Evolutionary conservation across 78 protist species (phyloP).

Genomic region (Dictyostelium firmibasis): DNA sequence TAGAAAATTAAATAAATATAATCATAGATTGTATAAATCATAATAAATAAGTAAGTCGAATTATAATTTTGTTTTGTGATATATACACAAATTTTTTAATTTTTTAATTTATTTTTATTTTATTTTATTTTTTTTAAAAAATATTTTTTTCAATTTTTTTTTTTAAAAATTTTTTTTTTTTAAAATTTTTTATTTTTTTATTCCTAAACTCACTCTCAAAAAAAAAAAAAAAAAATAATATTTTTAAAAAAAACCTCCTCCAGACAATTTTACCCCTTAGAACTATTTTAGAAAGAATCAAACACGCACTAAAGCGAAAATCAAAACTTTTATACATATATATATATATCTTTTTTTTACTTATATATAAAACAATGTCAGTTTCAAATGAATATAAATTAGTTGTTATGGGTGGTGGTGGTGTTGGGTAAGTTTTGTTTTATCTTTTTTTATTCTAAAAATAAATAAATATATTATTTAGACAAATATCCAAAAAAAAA

Average conservation of each 20-base stretch:
- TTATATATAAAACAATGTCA: not conserved
- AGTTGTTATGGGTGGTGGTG: conserved; percentile 94
- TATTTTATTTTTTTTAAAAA: not conserved
- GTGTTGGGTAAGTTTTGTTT: conserved; percentile 84
- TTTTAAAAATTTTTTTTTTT: not conserved
- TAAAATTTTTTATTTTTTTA: not conserved
- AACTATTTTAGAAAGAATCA: not conserved
- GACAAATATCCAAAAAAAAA: not conserved
- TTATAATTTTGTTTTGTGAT: not conserved
- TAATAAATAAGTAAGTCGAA: not conserved
- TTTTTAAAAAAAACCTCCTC: not conserved
- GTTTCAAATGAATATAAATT: conserved; percentile 81
- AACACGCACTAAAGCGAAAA: not conserved
- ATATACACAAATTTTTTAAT: too few relatives aligned
- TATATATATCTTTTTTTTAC: not conserved
- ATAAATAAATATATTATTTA: not conserved
- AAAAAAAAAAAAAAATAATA: not conserved
- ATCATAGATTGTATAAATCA: not conserved
- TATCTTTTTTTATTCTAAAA: not conserved
- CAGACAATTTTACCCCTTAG: not conserved
- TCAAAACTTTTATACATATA: not conserved
- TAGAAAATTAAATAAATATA: too few relatives aligned
- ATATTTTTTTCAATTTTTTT: not conserved
- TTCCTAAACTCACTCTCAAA: not conserved
- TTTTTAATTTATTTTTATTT: too few relatives aligned